These are phyloP conservation scores for Pouteria glomerata DNA, from an alignment of 148 eudicot genomes.

Conservation along the genomic window DNA sequence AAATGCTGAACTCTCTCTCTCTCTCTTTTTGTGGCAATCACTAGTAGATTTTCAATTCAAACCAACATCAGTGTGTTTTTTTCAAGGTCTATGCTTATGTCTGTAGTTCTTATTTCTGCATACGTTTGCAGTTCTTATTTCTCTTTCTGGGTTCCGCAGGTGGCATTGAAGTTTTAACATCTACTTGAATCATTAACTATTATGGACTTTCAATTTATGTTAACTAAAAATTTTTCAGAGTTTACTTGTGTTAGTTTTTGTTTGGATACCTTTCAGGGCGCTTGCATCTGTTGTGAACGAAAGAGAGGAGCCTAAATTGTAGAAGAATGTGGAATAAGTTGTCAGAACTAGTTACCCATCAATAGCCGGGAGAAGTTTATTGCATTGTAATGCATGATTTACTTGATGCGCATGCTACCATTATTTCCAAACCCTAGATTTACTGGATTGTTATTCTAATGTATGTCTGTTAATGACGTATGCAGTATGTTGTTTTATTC, in stretches of 20 bases:
- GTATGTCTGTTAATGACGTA: too few species aligned
- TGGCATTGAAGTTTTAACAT: neutral
- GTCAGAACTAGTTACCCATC: neutral
- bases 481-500: too few species aligned
- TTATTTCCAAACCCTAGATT: too few species aligned
- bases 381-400: too few species aligned
- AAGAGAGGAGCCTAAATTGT: neutral
- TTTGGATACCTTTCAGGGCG: neutral
- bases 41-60: neutral
- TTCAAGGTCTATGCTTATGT: neutral
- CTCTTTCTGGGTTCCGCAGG: too few species aligned
- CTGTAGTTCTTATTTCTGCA: neutral
- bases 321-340: neutral
- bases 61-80: neutral
- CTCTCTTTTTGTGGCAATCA: neutral
- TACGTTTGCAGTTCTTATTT: neutral
- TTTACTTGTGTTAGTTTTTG: neutral
- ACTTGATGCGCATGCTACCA: too few species aligned
- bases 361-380: too few species aligned
- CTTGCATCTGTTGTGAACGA: neutral
- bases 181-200: too few species aligned
- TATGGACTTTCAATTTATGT: too few species aligned
- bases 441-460: too few species aligned
- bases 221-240: too few species aligned
- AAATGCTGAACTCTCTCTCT: too few species aligned